Conservation (phyloP, 331 rosid genomes). For the Rosa hybrid region DNA sequence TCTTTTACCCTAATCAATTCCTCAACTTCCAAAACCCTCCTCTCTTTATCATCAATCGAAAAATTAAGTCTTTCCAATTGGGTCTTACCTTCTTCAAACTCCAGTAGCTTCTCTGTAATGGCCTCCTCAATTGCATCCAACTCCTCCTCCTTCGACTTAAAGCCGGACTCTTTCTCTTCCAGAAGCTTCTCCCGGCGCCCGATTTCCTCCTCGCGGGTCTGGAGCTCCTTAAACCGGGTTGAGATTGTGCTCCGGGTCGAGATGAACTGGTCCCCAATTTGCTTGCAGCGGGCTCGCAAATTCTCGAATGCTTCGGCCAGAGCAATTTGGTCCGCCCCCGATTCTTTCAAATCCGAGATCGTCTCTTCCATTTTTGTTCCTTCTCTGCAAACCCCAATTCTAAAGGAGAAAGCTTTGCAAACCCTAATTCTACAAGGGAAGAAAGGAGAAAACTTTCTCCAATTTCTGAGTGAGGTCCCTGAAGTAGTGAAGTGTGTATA, state of each 20-base stretch:
- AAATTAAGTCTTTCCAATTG: neutral
- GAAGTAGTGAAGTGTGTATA: too few relatives aligned
- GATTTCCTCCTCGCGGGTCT: conserved; percentile 29
- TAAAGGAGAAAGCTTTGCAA: too few relatives aligned
- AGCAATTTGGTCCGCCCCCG: conserved; percentile 25
- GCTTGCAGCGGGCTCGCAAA: neutral
- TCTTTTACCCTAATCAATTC: conserved; percentile 13
- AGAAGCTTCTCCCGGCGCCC: neutral
- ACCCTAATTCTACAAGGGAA: too few relatives aligned
- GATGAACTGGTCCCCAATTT: neutral
- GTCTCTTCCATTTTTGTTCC: conserved; percentile 26
- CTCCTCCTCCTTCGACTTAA: neutral
- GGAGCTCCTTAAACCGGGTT: conserved; percentile 12
- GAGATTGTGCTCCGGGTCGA: neutral
- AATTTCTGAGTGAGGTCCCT: neutral
- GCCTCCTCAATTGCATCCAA: neutral
- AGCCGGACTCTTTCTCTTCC: neutral
- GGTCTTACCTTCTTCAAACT: neutral
- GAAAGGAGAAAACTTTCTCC: neutral
- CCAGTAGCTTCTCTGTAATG: conserved; percentile 14
- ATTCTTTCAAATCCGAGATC: conserved; percentile 14
- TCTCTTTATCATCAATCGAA: conserved; percentile 24
- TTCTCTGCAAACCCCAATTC: neutral
- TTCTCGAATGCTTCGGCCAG: neutral
- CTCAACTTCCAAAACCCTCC: conserved; percentile 17